Evolutionary conservation across 352 stramenopile species (phyloP).

Genomic region (Aphanomyces euteiches): DNA sequence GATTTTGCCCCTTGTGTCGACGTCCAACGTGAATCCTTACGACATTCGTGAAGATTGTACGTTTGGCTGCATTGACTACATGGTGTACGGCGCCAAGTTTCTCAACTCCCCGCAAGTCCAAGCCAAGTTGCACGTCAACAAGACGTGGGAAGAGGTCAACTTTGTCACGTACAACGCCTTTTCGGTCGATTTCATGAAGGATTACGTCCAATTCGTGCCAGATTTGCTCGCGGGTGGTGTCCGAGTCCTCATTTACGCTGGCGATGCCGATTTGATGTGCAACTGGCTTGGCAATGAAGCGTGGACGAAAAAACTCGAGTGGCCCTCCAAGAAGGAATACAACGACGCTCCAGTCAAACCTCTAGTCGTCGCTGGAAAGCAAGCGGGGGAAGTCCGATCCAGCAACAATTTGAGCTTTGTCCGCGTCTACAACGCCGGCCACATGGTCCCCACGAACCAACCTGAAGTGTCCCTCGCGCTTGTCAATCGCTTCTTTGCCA

Average conservation of each 20-base stretch:
- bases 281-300: slow-evolving; percentile 96
- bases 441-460: slow-evolving; percentile 48
- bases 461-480: slow-evolving; percentile 69
- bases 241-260: slow-evolving; percentile 92
- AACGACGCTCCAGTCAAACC: slow-evolving; percentile 45
- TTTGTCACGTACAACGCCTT: slow-evolving; percentile 91
- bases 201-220: slow-evolving; percentile 80
- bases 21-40: slow-evolving; percentile 7
- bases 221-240: slow-evolving; percentile 74
- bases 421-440: slow-evolving; percentile 28
- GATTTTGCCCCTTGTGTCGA: not conserved
- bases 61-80: not conserved
- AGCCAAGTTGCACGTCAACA: slow-evolving; percentile 17
- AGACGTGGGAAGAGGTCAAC: slow-evolving; percentile 36
- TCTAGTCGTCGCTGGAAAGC: slow-evolving; percentile 31
- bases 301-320: slow-evolving; percentile 91
- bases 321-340: slow-evolving; percentile 87
- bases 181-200: slow-evolving; percentile 71
- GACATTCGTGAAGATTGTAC: slow-evolving; percentile 30
- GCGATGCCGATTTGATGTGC: slow-evolving; percentile 96
- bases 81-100: not conserved
- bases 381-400: slow-evolving; percentile 34
- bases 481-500: slow-evolving; percentile 79
- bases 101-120: slow-evolving; percentile 24
- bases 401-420: slow-evolving; percentile 29